Evolutionary conservation across 805 yeast genomes (phyloP).

Genomic region (Candida pseudoglaebosa): DNA sequence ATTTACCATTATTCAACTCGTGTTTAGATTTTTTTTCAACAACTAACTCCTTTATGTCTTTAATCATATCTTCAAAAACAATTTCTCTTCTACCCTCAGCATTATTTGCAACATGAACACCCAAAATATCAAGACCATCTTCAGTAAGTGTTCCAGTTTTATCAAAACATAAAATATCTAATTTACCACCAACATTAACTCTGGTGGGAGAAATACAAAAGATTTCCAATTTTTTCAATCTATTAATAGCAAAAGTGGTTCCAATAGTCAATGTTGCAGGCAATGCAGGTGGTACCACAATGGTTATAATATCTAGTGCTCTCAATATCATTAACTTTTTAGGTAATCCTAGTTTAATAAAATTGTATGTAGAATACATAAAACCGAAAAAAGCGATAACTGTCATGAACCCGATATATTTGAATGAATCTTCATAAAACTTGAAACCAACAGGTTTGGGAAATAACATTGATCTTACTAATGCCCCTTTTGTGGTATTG

Average conservation of each 20-base stretch:
- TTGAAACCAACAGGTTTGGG: conserved; percentile 94
- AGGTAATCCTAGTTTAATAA: conserved; percentile 71
- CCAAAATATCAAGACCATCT: conserved; percentile 88
- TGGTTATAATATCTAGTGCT: conserved; percentile 90
- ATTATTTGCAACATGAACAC: conserved; percentile 43
- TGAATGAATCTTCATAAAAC: conserved; percentile 91
- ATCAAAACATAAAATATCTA: conserved; percentile 89
- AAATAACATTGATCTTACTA: conserved; percentile 91
- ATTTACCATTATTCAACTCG: conserved; percentile 27
- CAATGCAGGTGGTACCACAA: conserved; percentile 97
- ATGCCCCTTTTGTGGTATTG: conserved; percentile 91
- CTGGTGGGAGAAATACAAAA: conserved; percentile 93
- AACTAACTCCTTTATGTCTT: conserved; percentile 10
- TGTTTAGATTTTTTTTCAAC: conserved; percentile 11
- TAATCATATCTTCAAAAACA: conserved; percentile 27
- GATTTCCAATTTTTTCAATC: conserved; percentile 61
- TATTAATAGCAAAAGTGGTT: conserved; percentile 81
- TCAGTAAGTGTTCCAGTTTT: conserved; percentile 97
- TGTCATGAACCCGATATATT: conserved; percentile 93
- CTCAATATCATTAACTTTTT: conserved; percentile 70
- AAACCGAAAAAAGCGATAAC: conserved; percentile 82
- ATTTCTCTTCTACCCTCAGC: conserved; percentile 39
- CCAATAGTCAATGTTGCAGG: conserved; percentile 98
- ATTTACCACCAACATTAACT: conserved; percentile 92
- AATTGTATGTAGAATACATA: conserved; percentile 75